Base-by-base conservation (phyloP, 2,329 filamentous ascomycete species). In the Penicillium psychrosexuale region DNA sequence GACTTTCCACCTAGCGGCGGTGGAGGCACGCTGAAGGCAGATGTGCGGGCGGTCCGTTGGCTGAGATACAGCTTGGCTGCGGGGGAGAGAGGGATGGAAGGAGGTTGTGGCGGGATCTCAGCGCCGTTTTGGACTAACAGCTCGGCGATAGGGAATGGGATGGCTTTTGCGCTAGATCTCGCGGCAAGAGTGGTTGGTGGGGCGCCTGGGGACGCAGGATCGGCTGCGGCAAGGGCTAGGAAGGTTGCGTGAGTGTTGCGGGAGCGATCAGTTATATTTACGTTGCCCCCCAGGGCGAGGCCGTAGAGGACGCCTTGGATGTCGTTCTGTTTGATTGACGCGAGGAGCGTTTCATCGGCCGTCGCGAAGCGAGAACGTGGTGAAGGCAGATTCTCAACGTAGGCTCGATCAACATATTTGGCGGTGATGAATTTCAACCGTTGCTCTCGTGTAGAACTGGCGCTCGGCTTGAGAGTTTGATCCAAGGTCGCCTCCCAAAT, bases 261-360 rank as follows among this genome's bases (percentile, higher is more conserved):
- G 37, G 91, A 94, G 60, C 87, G 90, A 71, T 99, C 94, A 5
- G 85, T 79, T 3, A 87, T 83, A 67, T 99, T 99, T 13, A 92
- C 90, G 66, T 92, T 96, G 13, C 90, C 94, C 58, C 84, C 84
- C 31, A 97, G 80, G 1, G 94, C 91, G 44, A 99, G 80, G 3
- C 94, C 93, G 66, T 97, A 95, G 27, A 99, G 83, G 24, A 97
- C 91, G 60, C 91, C 89, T 68, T 94, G 89, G 52, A 99, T 90
- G 69, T 99, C 92, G 72, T 97, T 97, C 75, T 87, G 91, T 80
- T 97, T 99, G 71, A 97, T 92, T 9, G 90, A 92, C 5, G 92
- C 91, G 37, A 99, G 78, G 6, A 99, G 81, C 0, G 90, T 92
- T 66, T 99, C 94, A 58, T 97, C 91, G 0, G 93, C 79, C 0